Base-by-base conservation (phyloP, 768 basidiomycete species). In the Leccinum ochraceum region DNA sequence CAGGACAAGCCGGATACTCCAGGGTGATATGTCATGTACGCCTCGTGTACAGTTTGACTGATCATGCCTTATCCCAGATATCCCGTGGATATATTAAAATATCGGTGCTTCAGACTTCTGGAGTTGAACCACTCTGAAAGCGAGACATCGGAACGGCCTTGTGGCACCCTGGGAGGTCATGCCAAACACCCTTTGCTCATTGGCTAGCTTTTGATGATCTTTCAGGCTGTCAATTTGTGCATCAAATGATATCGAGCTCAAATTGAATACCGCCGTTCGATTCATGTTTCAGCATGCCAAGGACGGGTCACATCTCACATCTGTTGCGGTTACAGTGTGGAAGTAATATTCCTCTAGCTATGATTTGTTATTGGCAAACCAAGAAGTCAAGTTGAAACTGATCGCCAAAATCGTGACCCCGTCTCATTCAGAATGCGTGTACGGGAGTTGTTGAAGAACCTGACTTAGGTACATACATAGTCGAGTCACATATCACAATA, bases 381-480 rank as follows among this genome's bases (percentile, higher is more conserved):
- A 36, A 37, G 10, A 20, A 22, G n/a, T 30, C 53, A 53, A 37
- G 54, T 42, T 60, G 63, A 53, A 65, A 64, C 63, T 0, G 58
- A 64, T 64, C 50, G 28, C 30, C 13, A 26, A 44, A 17, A 36
- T 37, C 11, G 42, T n/a, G 37, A 59, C 53, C 16, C 37, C 17
- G 30, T 55, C 56, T 22, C 44, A 50, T 17, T 17, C 10, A 20
- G 26, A 17, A 32, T 51, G 32, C 20, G 5, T 22, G 6, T 28
- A 42, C 10, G n/a, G 14, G 24, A 4, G 36, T 14, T 32, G 24
- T 14, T 32, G 26, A 32, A 4, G 57, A 26, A 10, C 20, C 26
- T 26, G 28, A 26, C n/a, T 6, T 46, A 13, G 5, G 17, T 17
- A 17, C 32, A 32, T 32, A 10, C 10, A 32, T 6, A n/a, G 34